Evolutionary conservation across 306 rosid genomes (phyloP), one percentile per base, ranked within the genome.

Genomic region (Oemleria cerasiformis): DNA sequence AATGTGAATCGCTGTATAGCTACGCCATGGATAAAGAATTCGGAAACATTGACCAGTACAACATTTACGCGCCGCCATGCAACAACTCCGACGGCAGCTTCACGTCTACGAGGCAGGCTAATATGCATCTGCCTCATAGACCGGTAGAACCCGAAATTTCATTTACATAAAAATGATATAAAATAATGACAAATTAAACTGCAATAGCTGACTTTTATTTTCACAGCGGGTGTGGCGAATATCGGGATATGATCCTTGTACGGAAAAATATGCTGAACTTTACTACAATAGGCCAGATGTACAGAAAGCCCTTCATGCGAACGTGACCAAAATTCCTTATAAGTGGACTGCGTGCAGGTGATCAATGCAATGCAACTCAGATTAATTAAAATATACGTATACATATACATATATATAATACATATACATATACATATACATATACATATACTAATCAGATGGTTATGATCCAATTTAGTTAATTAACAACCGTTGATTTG

Each of bases 341-440:
- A 94, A 71, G 66, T 94, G 99, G 99, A 94, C 99, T 59, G 92
- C 99, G 78, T 94, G 99, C 89, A 91, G 87, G 99, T 91, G 41
- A 73, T 62, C 54, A 15, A 66, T 67, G 34, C 9, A 39, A 49
- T 8, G 3, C 63, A 51, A 47, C n/a, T 30, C 36, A 30, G 36
- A 30, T 30, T 30, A 2, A 30, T 30, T 30, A 30, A 30, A 30
- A 30, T 30, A 30, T 25, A 25, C n/a, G n/a, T n/a, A n/a, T n/a
- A n/a, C n/a, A n/a, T n/a, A n/a, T n/a, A n/a, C n/a, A n/a, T n/a
- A n/a, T n/a, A n/a, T n/a, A n/a, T n/a, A n/a, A n/a, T n/a, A n/a
- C n/a, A n/a, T n/a, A n/a, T n/a, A n/a, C n/a, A n/a, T n/a, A n/a
- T n/a, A n/a, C n/a, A n/a, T n/a, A n/a, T n/a, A n/a, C n/a, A n/a